A percentile compares a stretch with the other conserved stretches of the same genome.
Evolutionary conservation across 768 basidiomycete species (phyloP).

Genomic region (Collybiopsis luxurians): DNA sequence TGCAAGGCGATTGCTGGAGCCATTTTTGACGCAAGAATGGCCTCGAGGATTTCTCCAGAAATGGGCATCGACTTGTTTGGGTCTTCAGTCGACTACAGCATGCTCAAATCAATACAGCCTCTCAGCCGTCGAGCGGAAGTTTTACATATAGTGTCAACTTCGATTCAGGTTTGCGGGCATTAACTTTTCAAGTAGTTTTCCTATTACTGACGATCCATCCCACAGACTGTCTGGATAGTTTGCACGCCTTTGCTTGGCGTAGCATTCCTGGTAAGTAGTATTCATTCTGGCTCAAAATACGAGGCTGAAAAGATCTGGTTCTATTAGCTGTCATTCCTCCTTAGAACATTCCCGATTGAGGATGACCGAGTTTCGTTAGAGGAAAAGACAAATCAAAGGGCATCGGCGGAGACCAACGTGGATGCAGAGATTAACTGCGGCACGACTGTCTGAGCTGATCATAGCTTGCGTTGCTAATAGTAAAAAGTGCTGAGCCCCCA

Average conservation of each 20-base stretch:
- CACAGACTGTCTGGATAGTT: constrained; percentile 69
- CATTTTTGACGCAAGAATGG: constrained; percentile 58
- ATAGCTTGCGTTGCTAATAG: too few species aligned
- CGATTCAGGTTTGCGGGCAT: constrained; percentile 52
- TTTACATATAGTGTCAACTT: constrained; percentile 52
- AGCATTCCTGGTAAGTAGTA: constrained; percentile 52
- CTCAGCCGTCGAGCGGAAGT: constrained; percentile 41
- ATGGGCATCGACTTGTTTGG: constrained; percentile 38
- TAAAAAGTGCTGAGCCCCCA: too few species aligned
- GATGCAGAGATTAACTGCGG: not conserved
- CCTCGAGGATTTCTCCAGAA: constrained; percentile 46
- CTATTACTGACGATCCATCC: constrained; percentile 12
- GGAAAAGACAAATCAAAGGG: constrained; percentile 2
- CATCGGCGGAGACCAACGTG: constrained; percentile 2
- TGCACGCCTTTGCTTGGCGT: constrained; percentile 68
- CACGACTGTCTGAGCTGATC: too few species aligned
- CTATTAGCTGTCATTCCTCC: constrained; percentile 36
- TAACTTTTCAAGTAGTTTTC: not conserved
- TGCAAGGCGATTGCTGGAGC: constrained; percentile 73
- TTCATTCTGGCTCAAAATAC: not conserved
- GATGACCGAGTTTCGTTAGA: constrained; percentile 11
- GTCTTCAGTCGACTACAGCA: constrained; percentile 54
- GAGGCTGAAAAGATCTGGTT: not conserved
- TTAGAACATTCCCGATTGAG: constrained; percentile 35
- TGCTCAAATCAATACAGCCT: constrained; percentile 45